These are phyloP conservation scores for Pisolithus sp. DNA, from an alignment of 768 basidiomycete genomes.

Conservation along the genomic window DNA sequence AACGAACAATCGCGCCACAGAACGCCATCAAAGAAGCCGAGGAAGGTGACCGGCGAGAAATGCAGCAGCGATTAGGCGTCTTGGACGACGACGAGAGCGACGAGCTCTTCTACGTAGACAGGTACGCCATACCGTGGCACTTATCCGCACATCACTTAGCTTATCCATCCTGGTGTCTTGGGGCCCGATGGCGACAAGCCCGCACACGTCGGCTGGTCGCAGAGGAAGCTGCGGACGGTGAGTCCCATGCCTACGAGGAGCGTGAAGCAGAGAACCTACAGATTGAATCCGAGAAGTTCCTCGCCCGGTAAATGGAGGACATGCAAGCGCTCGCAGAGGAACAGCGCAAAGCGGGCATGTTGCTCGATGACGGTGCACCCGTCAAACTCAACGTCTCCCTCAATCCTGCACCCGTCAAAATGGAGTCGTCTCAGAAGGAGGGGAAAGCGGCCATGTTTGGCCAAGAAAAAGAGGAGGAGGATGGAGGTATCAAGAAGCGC, in stretches of 20 bases:
- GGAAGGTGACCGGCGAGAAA: conserved; percentile 73
- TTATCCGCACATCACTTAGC: conserved; percentile 15
- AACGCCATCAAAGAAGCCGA: conserved; percentile 68
- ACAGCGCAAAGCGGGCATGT: conserved; percentile 83
- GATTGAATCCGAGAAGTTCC: conserved; percentile 87
- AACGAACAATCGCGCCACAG: conserved; percentile 70
- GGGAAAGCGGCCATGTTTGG: conserved; percentile 63
- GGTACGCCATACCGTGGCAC: conserved; percentile 36
- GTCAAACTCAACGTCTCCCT: conserved; percentile 80
- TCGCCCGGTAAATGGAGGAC: conserved; percentile 92
- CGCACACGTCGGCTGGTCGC: conserved; percentile 63
- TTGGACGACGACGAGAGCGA: conserved; percentile 94
- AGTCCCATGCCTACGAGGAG: conserved; percentile 76
- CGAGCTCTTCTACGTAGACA: conserved; percentile 87
- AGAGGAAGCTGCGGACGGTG: conserved; percentile 80
- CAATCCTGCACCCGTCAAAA: conserved; percentile 41
- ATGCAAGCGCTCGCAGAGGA: conserved; percentile 89
- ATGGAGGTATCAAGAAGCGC: conserved; percentile 67
- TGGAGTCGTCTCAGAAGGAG: conserved; percentile 39
- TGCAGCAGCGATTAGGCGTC: conserved; percentile 74
- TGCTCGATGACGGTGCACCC: conserved; percentile 88
- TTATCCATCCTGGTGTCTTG: conserved; percentile 18
- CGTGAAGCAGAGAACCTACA: conserved; percentile 83
- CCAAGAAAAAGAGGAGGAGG: conserved; percentile 85
- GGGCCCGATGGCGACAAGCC: conserved; percentile 83